These are phyloP conservation scores for Zygnema circumcarinatum DNA, from an alignment of 139 green algal genomes.

Conservation along the genomic window DNA sequence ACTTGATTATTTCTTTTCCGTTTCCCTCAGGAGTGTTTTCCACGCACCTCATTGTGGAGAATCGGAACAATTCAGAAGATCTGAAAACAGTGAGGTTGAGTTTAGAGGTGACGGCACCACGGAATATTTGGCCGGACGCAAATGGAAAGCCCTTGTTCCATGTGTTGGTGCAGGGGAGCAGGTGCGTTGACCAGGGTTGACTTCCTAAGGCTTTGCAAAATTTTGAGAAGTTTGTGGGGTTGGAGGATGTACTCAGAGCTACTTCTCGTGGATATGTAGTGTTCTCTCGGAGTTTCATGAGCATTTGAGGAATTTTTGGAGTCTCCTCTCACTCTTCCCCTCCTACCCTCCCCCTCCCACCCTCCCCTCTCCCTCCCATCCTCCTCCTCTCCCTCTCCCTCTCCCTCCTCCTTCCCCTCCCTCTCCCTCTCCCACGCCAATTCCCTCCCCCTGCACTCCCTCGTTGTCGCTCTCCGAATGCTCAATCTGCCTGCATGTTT, in stretches of 20 bases:
- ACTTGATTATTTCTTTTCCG: too few relatives aligned
- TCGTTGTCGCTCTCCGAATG: not conserved
- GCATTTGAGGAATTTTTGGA: too few relatives aligned
- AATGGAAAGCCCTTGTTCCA: conserved; percentile 1
- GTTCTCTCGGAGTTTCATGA: too few relatives aligned
- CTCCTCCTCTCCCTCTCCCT: not conserved
- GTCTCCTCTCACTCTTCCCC: too few relatives aligned
- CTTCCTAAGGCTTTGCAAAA: too few relatives aligned
- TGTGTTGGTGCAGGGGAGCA: conserved; percentile 6
- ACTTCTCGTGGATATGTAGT: too few relatives aligned
- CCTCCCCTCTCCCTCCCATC: not conserved
- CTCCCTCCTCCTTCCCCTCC: not conserved
- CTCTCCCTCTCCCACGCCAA: not conserved
- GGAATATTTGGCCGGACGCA: not conserved
- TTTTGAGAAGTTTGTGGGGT: too few relatives aligned
- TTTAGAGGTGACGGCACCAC: conserved; percentile 1
- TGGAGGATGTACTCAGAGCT: too few relatives aligned
- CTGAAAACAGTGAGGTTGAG: conserved; percentile 1
- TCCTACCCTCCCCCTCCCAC: too few relatives aligned
- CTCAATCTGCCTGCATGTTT: too few relatives aligned
- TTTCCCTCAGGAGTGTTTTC: conserved; percentile 13
- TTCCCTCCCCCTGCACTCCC: too few relatives aligned
- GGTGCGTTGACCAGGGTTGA: conserved; percentile 5
- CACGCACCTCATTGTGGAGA: conserved; percentile 12
- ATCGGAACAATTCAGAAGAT: conserved; percentile 1